Evolutionary conservation across 441 rosid genomes (phyloP).

Genomic region (Bocquillonia castaneifolia): DNA sequence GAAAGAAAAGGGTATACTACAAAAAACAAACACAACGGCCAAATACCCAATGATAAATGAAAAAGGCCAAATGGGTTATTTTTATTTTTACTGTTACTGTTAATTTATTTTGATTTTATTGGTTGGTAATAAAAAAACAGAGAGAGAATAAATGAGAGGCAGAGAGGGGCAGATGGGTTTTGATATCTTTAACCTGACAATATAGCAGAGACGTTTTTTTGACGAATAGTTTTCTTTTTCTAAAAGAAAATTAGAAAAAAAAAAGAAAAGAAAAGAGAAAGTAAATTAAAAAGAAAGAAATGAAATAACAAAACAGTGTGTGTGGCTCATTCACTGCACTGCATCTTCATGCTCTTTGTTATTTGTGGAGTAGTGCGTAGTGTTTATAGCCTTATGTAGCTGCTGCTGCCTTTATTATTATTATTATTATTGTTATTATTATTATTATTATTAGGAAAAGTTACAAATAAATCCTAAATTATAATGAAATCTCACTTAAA

Average conservation of each 20-base stretch:
- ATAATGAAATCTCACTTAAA: too few species aligned
- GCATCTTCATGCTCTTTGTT: too few species aligned
- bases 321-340: background rate
- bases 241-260: too few species aligned
- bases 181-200: constrained; percentile 24
- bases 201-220: constrained; percentile 21
- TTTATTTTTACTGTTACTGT: background rate
- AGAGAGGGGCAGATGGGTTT: constrained; percentile 14
- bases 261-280: too few species aligned
- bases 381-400: too few species aligned
- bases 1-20: background rate
- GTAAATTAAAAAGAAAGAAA: too few species aligned
- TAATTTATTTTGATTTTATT: background rate
- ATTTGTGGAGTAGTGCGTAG: too few species aligned
- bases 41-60: constrained; percentile 21
- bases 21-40: constrained; percentile 16
- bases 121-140: constrained; percentile 2
- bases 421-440: too few species aligned
- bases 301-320: background rate
- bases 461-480: too few species aligned
- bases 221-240: constrained; percentile 10
- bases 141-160: constrained; percentile 25
- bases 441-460: too few species aligned
- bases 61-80: constrained; percentile 17
- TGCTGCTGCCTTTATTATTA: too few species aligned